Base-by-base conservation (phyloP, 768 basidiomycete genomes). In the Leccinum barrowsii region DNA sequence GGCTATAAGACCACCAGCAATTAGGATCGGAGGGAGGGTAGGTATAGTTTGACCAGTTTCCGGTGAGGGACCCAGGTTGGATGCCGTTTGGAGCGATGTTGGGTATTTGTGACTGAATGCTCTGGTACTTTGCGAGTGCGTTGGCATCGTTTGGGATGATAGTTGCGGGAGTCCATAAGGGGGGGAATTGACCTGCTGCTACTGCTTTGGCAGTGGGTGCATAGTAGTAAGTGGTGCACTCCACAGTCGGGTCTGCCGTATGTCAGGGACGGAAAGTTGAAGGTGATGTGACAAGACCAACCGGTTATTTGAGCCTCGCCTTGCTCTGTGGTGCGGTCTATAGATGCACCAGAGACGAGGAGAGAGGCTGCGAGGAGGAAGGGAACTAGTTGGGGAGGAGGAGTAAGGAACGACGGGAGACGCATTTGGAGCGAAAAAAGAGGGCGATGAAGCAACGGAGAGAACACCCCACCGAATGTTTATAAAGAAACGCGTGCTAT, bases 181-280 rank as follows among this genome's bases (percentile, higher is more conserved):
- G 7, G 2, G 83, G 83, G 65, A 82, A 84, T 1, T 74, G 62
- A 0, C 69, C 52, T 2, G 75, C 52, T 0, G 72, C 32, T 7
- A 76, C 17, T 2, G 73, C 69, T 6, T 69, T 57, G 0, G 67
- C 35, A 3, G 78, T 71, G 1, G 75, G 76, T 4, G 74, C 58
- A 55, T 82, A 78, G 54, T 64, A 65, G 66, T 85, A 83, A 0
- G 73, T 62, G 2, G 73, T 61, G 60, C 83, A 85, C 59, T 82
- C 81, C 37, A 48, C 26, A 42, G 60, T 66, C 2, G 73, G 61
- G 56, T 71, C 78, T 78, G 61, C 28, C 17, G 28, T 50, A 19
- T 30, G 15, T 13, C 15, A 30, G 17, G 49, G 2, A 15, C 11
- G 28, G 8, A 5, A 0, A 17, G 13, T n/a, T 8, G 8, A 11